Percentiles rank a stretch among this genome's conserved stretches.
Conservation (phyloP, 2,329 filamentous ascomycete species). For the Penicillium frequentans region DNA sequence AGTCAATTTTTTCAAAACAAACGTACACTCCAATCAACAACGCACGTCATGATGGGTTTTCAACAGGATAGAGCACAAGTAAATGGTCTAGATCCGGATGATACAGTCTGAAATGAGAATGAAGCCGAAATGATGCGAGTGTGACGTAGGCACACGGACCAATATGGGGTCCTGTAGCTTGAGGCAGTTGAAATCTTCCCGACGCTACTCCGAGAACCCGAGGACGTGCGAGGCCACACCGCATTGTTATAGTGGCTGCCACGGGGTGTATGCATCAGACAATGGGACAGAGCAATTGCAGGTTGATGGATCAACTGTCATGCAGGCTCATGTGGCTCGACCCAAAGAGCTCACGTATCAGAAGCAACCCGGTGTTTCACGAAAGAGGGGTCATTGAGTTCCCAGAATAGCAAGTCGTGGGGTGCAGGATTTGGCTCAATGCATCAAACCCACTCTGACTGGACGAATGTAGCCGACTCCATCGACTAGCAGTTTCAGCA, state of each 20-base stretch:
- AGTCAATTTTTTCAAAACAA: conserved; percentile 2
- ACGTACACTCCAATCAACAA: neutral
- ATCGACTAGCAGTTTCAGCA: conserved; percentile 18
- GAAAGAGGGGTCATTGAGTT: neutral
- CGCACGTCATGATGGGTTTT: conserved; percentile 5
- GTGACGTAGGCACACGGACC: conserved; percentile 25
- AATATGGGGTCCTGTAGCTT: conserved; percentile 6
- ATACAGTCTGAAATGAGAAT: neutral
- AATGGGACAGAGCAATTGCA: neutral
- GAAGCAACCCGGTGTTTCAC: conserved; percentile 9
- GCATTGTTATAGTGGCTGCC: neutral
- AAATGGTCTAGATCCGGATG: neutral
- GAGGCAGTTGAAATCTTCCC: neutral
- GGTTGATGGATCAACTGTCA: neutral
- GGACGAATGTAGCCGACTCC: conserved; percentile 6
- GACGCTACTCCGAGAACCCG: conserved; percentile 1
- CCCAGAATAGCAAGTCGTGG: conserved; percentile 20
- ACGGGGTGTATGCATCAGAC: neutral
- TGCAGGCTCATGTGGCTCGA: conserved; percentile 4
- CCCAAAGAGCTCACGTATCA: neutral
- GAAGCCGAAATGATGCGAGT: neutral
- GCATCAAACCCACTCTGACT: conserved; percentile 8
- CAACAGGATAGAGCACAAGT: neutral
- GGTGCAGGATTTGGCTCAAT: conserved; percentile 10
- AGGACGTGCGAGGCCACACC: conserved; percentile 5